Percentiles rank a stretch among this genome's conserved stretches.
These are phyloP conservation scores for Puccinia sorghi DNA, from an alignment of 1,284 basidiomycete species.

Conservation along the genomic window DNA sequence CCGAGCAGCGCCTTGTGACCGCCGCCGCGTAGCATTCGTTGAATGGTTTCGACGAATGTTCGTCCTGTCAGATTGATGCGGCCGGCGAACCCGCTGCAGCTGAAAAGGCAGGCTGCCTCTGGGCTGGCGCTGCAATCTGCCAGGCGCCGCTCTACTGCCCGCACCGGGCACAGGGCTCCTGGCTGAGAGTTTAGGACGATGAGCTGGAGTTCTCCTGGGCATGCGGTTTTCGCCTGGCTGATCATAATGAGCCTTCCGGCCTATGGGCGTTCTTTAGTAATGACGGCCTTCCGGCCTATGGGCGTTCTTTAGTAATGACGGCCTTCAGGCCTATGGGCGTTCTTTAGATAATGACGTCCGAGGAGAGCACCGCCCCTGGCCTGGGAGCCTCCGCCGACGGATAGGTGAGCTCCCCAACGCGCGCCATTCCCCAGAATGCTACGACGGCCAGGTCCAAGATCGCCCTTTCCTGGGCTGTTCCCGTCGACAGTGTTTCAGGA, in stretches of 20 bases:
- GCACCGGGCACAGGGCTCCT: background rate
- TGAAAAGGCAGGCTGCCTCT: too few species aligned
- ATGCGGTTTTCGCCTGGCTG: background rate
- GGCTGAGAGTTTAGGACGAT: background rate
- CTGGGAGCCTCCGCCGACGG: background rate
- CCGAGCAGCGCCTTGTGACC: too few species aligned
- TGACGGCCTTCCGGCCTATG: background rate
- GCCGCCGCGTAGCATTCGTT: too few species aligned
- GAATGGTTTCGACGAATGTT: too few species aligned
- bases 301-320: background rate
- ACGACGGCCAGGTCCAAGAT: background rate
- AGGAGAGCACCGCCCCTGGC: too few species aligned
- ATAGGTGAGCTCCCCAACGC: background rate
- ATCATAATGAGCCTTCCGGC: too few species aligned
- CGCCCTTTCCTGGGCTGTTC: background rate
- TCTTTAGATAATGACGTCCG: too few species aligned
- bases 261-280: background rate
- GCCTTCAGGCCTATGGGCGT: background rate
- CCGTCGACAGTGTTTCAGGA: background rate
- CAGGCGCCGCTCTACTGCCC: background rate
- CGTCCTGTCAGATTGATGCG: too few species aligned
- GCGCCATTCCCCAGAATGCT: conserved; percentile 2
- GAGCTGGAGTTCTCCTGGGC: background rate
- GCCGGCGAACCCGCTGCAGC: too few species aligned
- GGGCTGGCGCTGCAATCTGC: too few species aligned